Base-by-base conservation (phyloP, 352 stramenopile species). In the Pilasporangium apinafurcum region DNA sequence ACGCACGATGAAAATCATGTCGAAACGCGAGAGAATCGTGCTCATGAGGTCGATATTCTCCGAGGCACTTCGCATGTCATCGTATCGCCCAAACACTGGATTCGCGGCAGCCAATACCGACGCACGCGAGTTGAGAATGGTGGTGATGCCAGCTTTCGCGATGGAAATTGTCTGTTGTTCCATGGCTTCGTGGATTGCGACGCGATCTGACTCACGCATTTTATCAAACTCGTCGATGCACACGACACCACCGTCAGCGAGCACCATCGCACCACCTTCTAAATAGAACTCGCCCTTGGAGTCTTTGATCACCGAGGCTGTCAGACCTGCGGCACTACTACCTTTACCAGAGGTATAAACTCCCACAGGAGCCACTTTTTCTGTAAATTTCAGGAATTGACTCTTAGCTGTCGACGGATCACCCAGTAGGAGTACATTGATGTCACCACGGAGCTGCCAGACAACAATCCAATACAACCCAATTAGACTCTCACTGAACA, bases 111-210 rank as follows among this genome's bases (percentile, higher is more conserved):
- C 91, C n/a, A 98, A 51, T 1, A 98, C 91, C 14, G 83, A 92
- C 8, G 80, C 67, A 10, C 95, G 75, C 18, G 79, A 97, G 63
- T 99, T 99, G 16, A 99, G 72, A 35, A 99, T 97, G 1, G 96
- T 99, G 1, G 95, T 99, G 57, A 99, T 99, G 24, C 96, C 96
- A 5, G 96, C 96, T 51, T 99, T 99, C 10, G 96, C 96, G 32
- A 99, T 95, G 41, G 90, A 98, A 51, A 99, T 99, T 5, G 97
- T 99, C 57, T 99, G 97, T 65, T 99, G 97, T 65, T 99, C 97
- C 97, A 99, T 99, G 8, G 96, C 96, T 68, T 99, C 96, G 65
- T 99, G 96, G 53, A 99, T 99, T 30, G 96, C 96, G 7, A 99
- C 95, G 34, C 96, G 86, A 67, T 98, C 86, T 12, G 79, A 82